Conservation (phyloP, 2,329 filamentous ascomycete genomes). For the Nigrograna mackinnonii region DNA sequence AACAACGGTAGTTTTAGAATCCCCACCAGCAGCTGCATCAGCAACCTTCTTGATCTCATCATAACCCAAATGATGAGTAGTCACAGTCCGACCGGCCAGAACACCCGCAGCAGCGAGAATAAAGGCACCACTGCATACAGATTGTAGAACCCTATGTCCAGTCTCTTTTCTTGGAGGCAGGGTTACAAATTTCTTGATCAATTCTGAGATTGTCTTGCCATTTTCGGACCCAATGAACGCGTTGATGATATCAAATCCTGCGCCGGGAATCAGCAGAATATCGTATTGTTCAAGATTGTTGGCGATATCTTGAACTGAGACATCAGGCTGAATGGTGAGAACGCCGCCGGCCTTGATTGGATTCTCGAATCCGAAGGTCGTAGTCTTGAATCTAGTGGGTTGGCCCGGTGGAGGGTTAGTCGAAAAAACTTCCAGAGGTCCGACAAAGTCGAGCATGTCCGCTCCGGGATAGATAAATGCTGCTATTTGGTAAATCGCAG, state of each 20-base stretch:
- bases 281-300: slow-evolving; percentile 35
- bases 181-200: slow-evolving; percentile 24
- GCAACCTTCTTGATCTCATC: slow-evolving; percentile 27
- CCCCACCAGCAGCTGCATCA: slow-evolving; percentile 31
- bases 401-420: slow-evolving; percentile 27
- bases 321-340: slow-evolving; percentile 34
- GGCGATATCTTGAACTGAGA: slow-evolving; percentile 29
- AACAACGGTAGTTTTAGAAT: slow-evolving; percentile 25
- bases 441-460: slow-evolving; percentile 47
- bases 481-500: no score
- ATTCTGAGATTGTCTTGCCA: slow-evolving; percentile 16
- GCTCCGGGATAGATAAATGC: slow-evolving; percentile 41
- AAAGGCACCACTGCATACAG: slow-evolving; percentile 45
- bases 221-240: slow-evolving; percentile 22
- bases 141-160: slow-evolving; percentile 37
- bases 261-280: slow-evolving; percentile 45
- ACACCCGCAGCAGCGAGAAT: slow-evolving; percentile 43
- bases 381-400: slow-evolving; percentile 33
- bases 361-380: slow-evolving; percentile 34
- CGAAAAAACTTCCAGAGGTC: slow-evolving; percentile 42
- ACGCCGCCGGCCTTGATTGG: slow-evolving; percentile 23
- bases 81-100: slow-evolving; percentile 36
- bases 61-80: slow-evolving; percentile 44
- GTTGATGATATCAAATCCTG: slow-evolving; percentile 24
- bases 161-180: slow-evolving; percentile 24